A percentile compares a stretch with the other conserved stretches of the same genome.
Evolutionary conservation across 768 basidiomycete species (phyloP).

Genomic region (Naganishia onofrii): DNA sequence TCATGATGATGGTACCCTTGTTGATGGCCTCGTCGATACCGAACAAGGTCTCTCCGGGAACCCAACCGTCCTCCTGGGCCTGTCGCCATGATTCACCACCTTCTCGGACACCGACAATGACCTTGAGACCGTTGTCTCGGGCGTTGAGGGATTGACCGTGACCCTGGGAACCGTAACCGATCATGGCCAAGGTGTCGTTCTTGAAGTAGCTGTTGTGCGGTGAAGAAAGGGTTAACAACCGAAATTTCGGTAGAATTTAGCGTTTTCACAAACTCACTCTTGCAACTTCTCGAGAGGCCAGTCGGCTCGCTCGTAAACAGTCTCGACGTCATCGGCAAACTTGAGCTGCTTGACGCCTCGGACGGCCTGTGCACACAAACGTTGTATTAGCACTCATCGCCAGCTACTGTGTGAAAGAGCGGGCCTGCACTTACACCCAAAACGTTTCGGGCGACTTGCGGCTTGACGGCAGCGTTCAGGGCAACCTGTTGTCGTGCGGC

Average conservation of each 20-base stretch:
- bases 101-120: conserved; percentile 97
- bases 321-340: conserved; percentile 91
- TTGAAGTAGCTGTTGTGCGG: conserved; percentile 72
- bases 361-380: conserved; percentile 46
- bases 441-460: conserved; percentile 38
- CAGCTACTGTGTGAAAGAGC: not conserved
- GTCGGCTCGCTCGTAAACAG: conserved; percentile 91
- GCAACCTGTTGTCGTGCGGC: conserved; percentile 39
- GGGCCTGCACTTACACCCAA: conserved; percentile 43
- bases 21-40: conserved; percentile 96
- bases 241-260: not conserved
- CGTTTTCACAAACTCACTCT: conserved; percentile 56
- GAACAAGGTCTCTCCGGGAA: conserved; percentile 96
- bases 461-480: conserved; percentile 37
- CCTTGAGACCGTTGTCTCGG: conserved; percentile 96
- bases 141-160: conserved; percentile 99
- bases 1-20: conserved; percentile 98
- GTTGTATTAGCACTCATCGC: not conserved
- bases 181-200: conserved; percentile 97
- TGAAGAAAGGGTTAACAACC: not conserved
- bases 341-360: conserved; percentile 93
- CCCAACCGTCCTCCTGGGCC: conserved; percentile 94
- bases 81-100: conserved; percentile 95
- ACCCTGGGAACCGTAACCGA: conserved; percentile 92
- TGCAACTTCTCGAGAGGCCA: conserved; percentile 98